A percentile compares a stretch with the other conserved stretches of the same genome.
phyloP scores from a whole-genome alignment of 164 flowering plant species.

The Santalum album region DNA sequence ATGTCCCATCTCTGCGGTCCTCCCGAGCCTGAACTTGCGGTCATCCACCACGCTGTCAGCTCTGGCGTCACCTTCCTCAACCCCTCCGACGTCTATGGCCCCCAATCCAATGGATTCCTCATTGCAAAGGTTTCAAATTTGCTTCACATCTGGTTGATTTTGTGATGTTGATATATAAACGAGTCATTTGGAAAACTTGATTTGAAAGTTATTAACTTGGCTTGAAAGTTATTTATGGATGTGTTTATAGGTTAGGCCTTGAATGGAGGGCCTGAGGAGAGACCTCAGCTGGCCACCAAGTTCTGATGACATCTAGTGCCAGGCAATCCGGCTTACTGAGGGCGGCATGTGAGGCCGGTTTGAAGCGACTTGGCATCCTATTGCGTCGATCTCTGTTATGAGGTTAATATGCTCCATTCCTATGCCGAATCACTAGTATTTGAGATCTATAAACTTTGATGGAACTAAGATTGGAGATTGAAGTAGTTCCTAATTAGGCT shows the following conservation, averaged over 20 bases:
- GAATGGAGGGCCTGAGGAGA: not conserved
- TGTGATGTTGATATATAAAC: too few relatives aligned
- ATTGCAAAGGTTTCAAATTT: not conserved
- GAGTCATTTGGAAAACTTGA: too few relatives aligned
- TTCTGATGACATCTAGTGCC: not conserved
- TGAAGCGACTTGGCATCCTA: not conserved
- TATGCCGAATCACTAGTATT: too few relatives aligned
- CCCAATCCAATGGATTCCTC: not conserved
- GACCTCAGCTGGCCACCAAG: not conserved
- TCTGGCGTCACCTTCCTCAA: slow-evolving; percentile 9
- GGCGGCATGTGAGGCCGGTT: not conserved
- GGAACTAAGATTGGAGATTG: too few relatives aligned
- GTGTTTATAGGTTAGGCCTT: too few relatives aligned
- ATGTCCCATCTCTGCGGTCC: not conserved
- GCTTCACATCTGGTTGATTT: too few relatives aligned
- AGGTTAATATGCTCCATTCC: not conserved
- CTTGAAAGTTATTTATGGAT: too few relatives aligned
- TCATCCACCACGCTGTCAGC: slow-evolving; percentile 6
- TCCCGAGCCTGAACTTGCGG: not conserved
- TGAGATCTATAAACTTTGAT: too few relatives aligned
- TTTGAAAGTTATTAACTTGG: too few relatives aligned
- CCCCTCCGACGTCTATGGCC: slow-evolving; percentile 11
- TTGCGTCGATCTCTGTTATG: not conserved
- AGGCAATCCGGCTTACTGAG: not conserved
- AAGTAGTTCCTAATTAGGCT: too few relatives aligned